A percentile compares a stretch with the other conserved stretches of the same genome.
phyloP scores from a whole-genome alignment of 306 rosid species.

The Cucumis cinereus region DNA sequence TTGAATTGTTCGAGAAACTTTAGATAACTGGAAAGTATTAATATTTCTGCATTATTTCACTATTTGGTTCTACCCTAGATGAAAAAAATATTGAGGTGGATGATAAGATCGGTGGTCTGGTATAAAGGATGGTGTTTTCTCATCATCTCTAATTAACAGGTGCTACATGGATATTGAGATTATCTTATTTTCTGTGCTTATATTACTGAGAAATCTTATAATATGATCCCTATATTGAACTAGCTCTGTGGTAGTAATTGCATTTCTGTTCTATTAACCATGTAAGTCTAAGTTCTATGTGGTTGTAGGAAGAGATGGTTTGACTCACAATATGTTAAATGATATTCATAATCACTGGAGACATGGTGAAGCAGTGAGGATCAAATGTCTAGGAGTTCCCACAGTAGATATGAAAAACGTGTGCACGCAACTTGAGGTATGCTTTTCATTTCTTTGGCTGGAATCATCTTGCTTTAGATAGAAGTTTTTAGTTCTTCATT shows the following conservation, averaged over 20 bases:
- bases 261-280: constrained; percentile 4
- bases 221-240: not conserved
- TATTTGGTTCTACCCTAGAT: not conserved
- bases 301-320: constrained; percentile 78
- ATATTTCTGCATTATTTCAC: not conserved
- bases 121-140: not conserved
- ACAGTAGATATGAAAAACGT: constrained; percentile 89
- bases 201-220: not conserved
- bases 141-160: not conserved
- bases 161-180: not conserved
- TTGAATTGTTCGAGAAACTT: not conserved
- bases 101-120: not conserved
- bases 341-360: constrained; percentile 83
- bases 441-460: not conserved
- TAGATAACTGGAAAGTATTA: not conserved
- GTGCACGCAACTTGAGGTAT: constrained; percentile 74
- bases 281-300: not conserved
- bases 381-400: constrained; percentile 84
- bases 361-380: constrained; percentile 67
- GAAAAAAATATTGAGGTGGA: not conserved
- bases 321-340: constrained; percentile 87
- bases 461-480: not conserved
- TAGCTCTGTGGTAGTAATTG: not conserved
- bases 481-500: not conserved
- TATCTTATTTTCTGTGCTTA: not conserved